Evolutionary conservation across 305 asterid species (phyloP), one percentile per base, ranked within the genome.

Genomic region (Nicotiana rustica): DNA sequence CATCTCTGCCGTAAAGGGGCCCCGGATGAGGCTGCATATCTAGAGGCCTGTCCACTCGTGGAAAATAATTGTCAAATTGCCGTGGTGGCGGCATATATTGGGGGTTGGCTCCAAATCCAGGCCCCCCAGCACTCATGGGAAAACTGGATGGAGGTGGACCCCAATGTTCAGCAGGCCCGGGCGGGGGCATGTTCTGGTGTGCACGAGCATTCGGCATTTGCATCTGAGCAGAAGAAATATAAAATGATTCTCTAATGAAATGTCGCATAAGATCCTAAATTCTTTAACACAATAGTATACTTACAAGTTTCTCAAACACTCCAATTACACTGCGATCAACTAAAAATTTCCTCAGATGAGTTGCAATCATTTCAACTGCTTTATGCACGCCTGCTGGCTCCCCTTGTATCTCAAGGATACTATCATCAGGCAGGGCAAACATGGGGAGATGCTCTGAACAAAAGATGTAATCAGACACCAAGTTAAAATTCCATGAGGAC

Each of bases 361-460:
- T 68, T 41, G 94, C 97, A 84, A 94, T 90, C 83, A 91, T 82
- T 88, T 92, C 98, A 82, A 93, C 89, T n/a, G 97, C 98, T 88
- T 89, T 92, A 38, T 90, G 92, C 87, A 90, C 83, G n/a, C 92
- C 92, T 47, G 90, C 87, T 64, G 97, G 92, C 77, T 91, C 96
- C 86, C 98, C 98, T 84, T 91, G 96, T 87, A 94, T 89, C 93
- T 93, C 98, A 85, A 94, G 97, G 84, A 94, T 89, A 81, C 94
- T 93, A 83, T 94, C 98, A 80, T 94, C 97, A 18, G 92, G 89
- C 81, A 94, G 84, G 76, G 97, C 98, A 87, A 90, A 90, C 29
- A 87, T 76, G 9, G 98, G 98, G 78, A 94, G 88, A 88, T 91
- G 88, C 85, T 92, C 98, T 94, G 95, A 86, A 82, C 61, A 85